phyloP scores from a whole-genome alignment of 345 rosid genomes.

The Psidium guajava region DNA sequence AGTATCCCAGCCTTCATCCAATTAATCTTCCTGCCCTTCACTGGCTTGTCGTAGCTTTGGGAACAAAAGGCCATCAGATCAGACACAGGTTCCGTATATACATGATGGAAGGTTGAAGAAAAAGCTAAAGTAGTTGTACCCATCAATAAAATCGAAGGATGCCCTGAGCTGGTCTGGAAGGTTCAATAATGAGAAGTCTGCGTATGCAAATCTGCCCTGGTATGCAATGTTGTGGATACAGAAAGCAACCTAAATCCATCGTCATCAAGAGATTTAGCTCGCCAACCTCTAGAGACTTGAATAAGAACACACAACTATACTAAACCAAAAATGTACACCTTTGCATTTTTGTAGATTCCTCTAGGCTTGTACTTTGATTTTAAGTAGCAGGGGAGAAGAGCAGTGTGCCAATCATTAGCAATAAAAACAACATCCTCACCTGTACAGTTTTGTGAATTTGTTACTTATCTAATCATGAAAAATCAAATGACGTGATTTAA shows the following conservation, averaged over 20 bases:
- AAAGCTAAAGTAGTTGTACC: conserved; percentile 21
- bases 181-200: conserved; percentile 59
- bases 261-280: background rate
- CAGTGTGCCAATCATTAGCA: conserved; percentile 97
- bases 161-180: conserved; percentile 65
- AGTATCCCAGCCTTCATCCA: conserved; percentile 96
- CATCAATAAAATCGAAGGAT: conserved; percentile 79
- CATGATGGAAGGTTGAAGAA: background rate
- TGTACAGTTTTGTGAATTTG: conserved; percentile 7
- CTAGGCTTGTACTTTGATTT: conserved; percentile 55
- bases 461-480: background rate
- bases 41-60: conserved; percentile 54
- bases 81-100: background rate
- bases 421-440: conserved; percentile 82
- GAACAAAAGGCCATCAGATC: background rate
- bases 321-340: conserved; percentile 27
- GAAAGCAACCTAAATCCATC: conserved; percentile 53
- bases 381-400: conserved; percentile 80
- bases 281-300: background rate
- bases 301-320: background rate
- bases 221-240: conserved; percentile 98
- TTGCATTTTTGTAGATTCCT: conserved; percentile 67
- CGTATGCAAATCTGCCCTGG: conserved; percentile 71
- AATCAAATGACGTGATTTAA: background rate
- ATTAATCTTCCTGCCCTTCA: conserved; percentile 85